Evolutionary conservation across 2,329 filamentous ascomycete species (phyloP).

Genomic region (Mycosphaerella sp.): DNA sequence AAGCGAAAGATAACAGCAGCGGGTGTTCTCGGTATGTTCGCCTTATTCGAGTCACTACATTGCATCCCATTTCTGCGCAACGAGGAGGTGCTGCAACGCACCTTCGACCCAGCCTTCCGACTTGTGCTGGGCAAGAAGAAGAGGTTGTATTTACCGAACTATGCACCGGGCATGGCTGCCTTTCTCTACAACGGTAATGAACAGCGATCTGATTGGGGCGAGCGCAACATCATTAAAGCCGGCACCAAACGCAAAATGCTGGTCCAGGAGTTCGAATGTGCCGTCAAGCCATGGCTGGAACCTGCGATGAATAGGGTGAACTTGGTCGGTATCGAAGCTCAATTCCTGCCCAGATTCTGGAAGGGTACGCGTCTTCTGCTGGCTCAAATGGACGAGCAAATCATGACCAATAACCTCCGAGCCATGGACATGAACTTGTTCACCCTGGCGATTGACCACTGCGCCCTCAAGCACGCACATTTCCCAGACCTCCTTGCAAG

Average conservation of each 20-base stretch:
- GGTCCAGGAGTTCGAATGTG: constrained; percentile 77
- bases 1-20: constrained; percentile 47
- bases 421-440: constrained; percentile 68
- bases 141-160: constrained; percentile 68
- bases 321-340: constrained; percentile 46
- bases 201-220: constrained; percentile 61
- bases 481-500: constrained; percentile 65
- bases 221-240: constrained; percentile 57
- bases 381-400: constrained; percentile 62
- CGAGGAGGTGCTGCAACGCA: constrained; percentile 46
- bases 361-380: constrained; percentile 67
- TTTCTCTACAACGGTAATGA: constrained; percentile 75
- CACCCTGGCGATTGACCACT: constrained; percentile 56
- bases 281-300: constrained; percentile 67
- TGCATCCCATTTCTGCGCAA: constrained; percentile 68
- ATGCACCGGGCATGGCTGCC: constrained; percentile 72
- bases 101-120: constrained; percentile 79
- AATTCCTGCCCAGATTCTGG: constrained; percentile 70
- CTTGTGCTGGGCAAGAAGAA: constrained; percentile 67
- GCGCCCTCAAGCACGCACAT: constrained; percentile 49
- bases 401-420: constrained; percentile 72
- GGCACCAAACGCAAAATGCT: constrained; percentile 57
- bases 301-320: constrained; percentile 60
- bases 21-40: constrained; percentile 60
- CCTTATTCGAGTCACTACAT: constrained; percentile 82